These are phyloP conservation scores for Russula sp. DNA, from an alignment of 768 basidiomycete genomes.

Conservation along the genomic window DNA sequence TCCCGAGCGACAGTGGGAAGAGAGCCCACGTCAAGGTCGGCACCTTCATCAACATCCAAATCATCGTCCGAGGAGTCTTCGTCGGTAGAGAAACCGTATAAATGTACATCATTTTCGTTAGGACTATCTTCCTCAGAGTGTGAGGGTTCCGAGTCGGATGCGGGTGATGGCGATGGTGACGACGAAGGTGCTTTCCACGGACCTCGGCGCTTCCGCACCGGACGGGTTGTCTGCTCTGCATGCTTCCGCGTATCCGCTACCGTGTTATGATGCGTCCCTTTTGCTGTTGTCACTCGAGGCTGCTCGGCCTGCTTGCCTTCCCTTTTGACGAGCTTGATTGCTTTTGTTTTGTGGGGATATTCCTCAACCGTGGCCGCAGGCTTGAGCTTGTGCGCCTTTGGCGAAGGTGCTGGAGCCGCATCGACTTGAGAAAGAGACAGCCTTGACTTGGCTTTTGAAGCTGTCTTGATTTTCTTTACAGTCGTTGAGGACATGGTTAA, in stretches of 20 bases:
- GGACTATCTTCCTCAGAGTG: slow-evolving; percentile 13
- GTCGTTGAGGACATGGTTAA: neutral
- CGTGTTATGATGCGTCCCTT: neutral
- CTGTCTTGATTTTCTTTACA: slow-evolving; percentile 1
- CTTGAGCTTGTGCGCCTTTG: neutral
- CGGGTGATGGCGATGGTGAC: neutral
- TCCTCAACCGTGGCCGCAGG: neutral
- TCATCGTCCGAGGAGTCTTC: slow-evolving; percentile 77
- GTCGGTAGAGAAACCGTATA: slow-evolving; percentile 73
- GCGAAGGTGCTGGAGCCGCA: neutral
- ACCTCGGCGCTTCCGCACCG: slow-evolving; percentile 2
- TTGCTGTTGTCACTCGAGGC: neutral
- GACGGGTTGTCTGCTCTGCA: neutral
- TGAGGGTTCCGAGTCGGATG: slow-evolving; percentile 1
- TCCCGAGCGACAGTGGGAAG: slow-evolving; percentile 87
- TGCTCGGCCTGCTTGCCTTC: slow-evolving; percentile 8
- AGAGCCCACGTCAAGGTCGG: slow-evolving; percentile 56
- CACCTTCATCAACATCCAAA: slow-evolving; percentile 43
- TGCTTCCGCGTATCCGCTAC: neutral
- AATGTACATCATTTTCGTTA: slow-evolving; percentile 38
- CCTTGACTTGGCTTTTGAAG: slow-evolving; percentile 3
- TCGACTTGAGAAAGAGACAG: neutral
- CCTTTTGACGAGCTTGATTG: neutral
- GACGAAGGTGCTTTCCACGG: slow-evolving; percentile 2
- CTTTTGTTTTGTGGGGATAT: neutral